Evolutionary conservation across 2,329 filamentous ascomycete genomes (phyloP), one percentile per base, ranked within the genome.

Genomic region (Coniella lustricola): DNA sequence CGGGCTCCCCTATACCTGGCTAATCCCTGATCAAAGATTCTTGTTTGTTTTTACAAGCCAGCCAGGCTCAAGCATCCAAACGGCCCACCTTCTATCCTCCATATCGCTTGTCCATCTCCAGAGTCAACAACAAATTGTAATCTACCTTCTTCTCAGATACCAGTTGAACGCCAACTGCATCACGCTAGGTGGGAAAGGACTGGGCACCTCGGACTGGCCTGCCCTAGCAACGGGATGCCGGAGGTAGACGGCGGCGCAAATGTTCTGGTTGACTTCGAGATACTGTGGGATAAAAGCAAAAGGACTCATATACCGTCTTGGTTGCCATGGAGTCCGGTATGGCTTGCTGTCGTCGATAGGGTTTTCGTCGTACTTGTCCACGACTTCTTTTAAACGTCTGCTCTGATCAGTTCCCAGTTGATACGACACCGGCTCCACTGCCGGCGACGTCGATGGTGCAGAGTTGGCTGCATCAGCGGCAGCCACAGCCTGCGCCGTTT

Each of bases 221-320:
- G 84, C 84, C 52, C 90, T 77, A 21, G 89, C 93, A 37, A 97
- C 91, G 0, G 93, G 93, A 71, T 98, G 91, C 50, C 93, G 79
- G 54, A 98, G 71, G 66, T 98, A 98, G 35, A 98, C 90, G 10
- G 93, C 93, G 1, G 90, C 85, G 68, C 93, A 98, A 60, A 97
- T 86, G 62, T 90, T 94, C 67, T 95, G 93, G 74, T 97, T 96
- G 59, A 98, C 93, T 71, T 98, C 94, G 52, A 98, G 79, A 67
- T 97, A 98, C 46, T 87, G 76, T 10, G 93, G 93, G 57, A 98
- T 90, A 67, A 95, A 96, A 20, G 90, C 90, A 67, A 98, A 98
- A 0, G 90, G 83, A 44, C 80, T 76, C 87, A 98, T 94, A 68
- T 80, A 97, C 45, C 85, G 77, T 48, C 90, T 78, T 12, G 93